Evolutionary conservation across 371 early-diverging fungal genomes (phyloP).

Genomic region (Coemansia linderi): DNA sequence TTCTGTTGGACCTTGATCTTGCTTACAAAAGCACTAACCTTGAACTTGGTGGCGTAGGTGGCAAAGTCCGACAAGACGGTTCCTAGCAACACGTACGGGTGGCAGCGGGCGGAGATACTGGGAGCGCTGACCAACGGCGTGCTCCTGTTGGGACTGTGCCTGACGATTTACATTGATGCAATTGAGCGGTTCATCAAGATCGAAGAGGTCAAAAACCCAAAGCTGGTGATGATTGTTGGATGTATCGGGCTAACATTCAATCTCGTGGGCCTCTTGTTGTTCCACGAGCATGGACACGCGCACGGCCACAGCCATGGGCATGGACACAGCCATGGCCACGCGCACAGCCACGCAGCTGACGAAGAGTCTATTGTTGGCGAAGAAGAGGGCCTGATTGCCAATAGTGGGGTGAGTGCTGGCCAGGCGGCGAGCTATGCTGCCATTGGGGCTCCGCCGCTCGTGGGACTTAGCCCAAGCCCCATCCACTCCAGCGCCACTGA

Average conservation of each 20-base stretch:
- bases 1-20: background rate
- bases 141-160: conserved; percentile 82
- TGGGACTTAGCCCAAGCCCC: conserved; percentile 6
- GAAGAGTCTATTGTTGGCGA: conserved; percentile 37
- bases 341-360: conserved; percentile 49
- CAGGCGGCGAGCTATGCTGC: conserved; percentile 15
- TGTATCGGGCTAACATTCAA: conserved; percentile 82
- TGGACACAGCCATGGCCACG: conserved; percentile 50
- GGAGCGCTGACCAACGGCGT: conserved; percentile 91
- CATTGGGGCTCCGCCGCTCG: conserved; percentile 12
- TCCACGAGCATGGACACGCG: conserved; percentile 58
- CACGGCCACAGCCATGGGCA: conserved; percentile 56
- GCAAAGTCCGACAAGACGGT: conserved; percentile 55
- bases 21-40: conserved; percentile 13
- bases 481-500: conserved; percentile 33
- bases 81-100: conserved; percentile 81
- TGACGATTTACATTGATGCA: conserved; percentile 87
- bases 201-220: conserved; percentile 68
- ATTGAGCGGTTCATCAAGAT: conserved; percentile 78
- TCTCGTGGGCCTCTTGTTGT: conserved; percentile 77
- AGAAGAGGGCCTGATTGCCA: conserved; percentile 31
- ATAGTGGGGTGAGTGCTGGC: conserved; percentile 7
- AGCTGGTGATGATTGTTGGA: conserved; percentile 80
- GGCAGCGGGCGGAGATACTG: conserved; percentile 89
- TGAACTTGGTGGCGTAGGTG: conserved; percentile 24